Evolutionary conservation across 345 rosid species (phyloP), one percentile per base, ranked within the genome.

Genomic region (Lumnitzera racemosa): DNA sequence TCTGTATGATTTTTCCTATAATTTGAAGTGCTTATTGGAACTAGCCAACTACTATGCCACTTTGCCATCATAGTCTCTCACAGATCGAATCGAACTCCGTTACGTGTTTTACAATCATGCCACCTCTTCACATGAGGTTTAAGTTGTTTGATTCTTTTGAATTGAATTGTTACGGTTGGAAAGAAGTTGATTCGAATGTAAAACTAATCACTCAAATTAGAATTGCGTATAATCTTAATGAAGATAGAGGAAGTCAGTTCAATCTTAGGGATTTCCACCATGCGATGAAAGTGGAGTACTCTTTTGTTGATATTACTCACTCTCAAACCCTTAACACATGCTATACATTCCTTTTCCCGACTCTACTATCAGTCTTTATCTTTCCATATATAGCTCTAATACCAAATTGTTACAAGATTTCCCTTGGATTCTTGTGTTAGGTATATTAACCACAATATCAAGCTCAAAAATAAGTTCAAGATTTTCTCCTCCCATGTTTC

Each of bases 201-300:
- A 48, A 46, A 16, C 29, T 53, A 46, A 23, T 13, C 41, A 61
- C 63, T 20, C 84, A 89, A 92, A 67, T 91, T 7, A 81, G 79
- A 64, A 31, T 87, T 59, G 90, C 87, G 12, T 83, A 86, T 64
- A 61, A 72, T 67, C 95, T 92, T 49, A 56, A 74, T 61, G 80
- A 81, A 74, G 74, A 0, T 5, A 36, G 6, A 36, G 43, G 31
- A 36, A 36, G 43, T 36, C 43, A 78, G 71, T 91, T 83, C 67
- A 65, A 76, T 66, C 81, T 91, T 29, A 79, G 84, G 25, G 95
- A 82, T 64, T 91, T 91, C 53, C 98, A 91, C 72, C 89, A 74
- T 0, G 90, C 96, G 61, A 89, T 89, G 59, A 79, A 82, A 58
- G 27, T 24, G 11, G 87, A 84, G 67, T 78, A 80, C 20, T 89